Evolutionary conservation across 2,329 filamentous ascomycete genomes (phyloP), one percentile per base, ranked within the genome.

Genomic region (Sporothrix globosa): DNA sequence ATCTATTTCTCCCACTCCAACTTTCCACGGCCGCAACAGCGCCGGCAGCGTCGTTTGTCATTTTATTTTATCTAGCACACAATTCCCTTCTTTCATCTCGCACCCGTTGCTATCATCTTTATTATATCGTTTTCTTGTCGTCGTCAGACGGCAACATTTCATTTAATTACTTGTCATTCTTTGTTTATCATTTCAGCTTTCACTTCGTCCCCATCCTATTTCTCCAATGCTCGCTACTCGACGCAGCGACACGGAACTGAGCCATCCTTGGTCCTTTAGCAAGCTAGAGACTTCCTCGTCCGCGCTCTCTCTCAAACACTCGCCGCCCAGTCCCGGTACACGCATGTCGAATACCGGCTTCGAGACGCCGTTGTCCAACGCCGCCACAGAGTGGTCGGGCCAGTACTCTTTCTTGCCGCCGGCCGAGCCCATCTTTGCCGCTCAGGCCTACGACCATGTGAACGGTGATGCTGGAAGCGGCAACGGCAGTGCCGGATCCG

Each of bases 311-410:
- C 63, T 81, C 75, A 83, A 83, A 74, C 76, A 81, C 69, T 78
- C 82, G 72, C 80, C 81, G 75, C 34, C 63, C 53, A 60, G 19
- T 58, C 44, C 66, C 66, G 24, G 75, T 75, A 79, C 83, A 82
- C 86, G 85, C 80, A 88, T 88, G 86, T 86, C 86, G 81, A 85
- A 83, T 80, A 78, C 71, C 44, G 69, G 81, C 76, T 86, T 84
- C 80, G 83, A 85, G 76, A 76, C 82, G 72, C 82, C 83, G 74
- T 78, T 85, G 78, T 82, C 84, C 76, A 82, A 84, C 76, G 84
- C 63, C 46, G 46, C 85, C 81, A 81, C 84, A 75, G 84, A 85
- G 79, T 87, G 86, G 86, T 85, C 85, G 77, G 83, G 83, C 72
- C 83, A 85, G 77, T 85, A 85, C 77, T 82, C 84, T 30, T 85